Evolutionary conservation across 1,284 basidiomycete species (phyloP).

Genomic region (Flammula alnicola): DNA sequence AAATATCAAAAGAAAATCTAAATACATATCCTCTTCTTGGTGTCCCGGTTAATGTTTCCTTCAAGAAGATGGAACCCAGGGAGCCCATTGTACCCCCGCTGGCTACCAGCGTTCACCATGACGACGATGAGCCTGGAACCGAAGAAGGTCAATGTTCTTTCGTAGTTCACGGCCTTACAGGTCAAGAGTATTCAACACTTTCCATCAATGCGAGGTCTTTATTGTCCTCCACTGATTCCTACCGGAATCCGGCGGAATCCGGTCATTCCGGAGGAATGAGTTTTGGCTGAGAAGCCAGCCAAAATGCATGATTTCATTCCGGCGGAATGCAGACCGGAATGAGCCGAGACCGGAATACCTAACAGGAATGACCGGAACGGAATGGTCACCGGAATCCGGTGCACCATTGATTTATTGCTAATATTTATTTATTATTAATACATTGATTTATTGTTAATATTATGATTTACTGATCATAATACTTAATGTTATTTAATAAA

Average conservation of each 20-base stretch:
- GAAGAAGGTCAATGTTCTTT: constrained; percentile 31
- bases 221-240: constrained; percentile 29
- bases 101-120: constrained; percentile 26
- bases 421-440: too few species aligned
- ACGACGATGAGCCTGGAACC: constrained; percentile 30
- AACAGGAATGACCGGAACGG: too few species aligned
- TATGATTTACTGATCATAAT: too few species aligned
- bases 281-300: too few species aligned
- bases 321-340: too few species aligned
- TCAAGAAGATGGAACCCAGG: constrained; percentile 1
- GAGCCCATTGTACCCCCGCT: constrained; percentile 16
- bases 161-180: constrained; percentile 33
- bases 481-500: too few species aligned
- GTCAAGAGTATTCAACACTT: constrained; percentile 23
- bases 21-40: constrained; percentile 19
- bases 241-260: constrained; percentile 23
- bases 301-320: too few species aligned
- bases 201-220: constrained; percentile 18
- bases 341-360: too few species aligned
- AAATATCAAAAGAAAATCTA: constrained; percentile 31
- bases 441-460: too few species aligned
- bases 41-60: constrained; percentile 26
- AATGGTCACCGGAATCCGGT: too few species aligned
- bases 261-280: too few species aligned
- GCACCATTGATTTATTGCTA: too few species aligned